Percentiles rank a stretch among this genome's conserved stretches.
Conservation (phyloP, 2,329 filamentous ascomycete species). For the Phialophora macrospora region DNA sequence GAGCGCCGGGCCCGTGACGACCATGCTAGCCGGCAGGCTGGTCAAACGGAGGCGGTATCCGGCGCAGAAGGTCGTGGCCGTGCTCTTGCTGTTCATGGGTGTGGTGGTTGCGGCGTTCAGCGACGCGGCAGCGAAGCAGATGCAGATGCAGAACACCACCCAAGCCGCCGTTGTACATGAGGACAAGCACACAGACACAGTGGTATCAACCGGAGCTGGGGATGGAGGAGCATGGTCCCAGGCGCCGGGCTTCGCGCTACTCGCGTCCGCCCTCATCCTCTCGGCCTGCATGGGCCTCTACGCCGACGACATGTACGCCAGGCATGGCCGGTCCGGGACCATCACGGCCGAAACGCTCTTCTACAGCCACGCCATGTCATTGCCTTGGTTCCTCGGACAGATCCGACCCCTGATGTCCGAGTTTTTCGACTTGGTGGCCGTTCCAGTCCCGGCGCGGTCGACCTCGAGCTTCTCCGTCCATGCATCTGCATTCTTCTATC, state of each 20-base stretch:
- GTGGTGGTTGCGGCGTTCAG: constrained; percentile 89
- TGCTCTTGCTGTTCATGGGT: constrained; percentile 80
- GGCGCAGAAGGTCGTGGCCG: constrained; percentile 76
- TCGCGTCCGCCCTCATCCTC: constrained; percentile 85
- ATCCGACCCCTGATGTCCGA: constrained; percentile 43
- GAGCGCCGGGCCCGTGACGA: constrained; percentile 93
- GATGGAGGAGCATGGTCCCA: constrained; percentile 26
- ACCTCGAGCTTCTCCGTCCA: constrained; percentile 29
- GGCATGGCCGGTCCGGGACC: constrained; percentile 72
- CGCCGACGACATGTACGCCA: constrained; percentile 85
- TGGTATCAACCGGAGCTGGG: constrained; percentile 28
- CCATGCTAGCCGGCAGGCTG: constrained; percentile 85
- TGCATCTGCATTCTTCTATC: constrained; percentile 32
- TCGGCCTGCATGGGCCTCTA: constrained; percentile 95
- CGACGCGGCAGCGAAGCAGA: constrained; percentile 74
- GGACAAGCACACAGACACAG: neutral
- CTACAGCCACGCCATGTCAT: constrained; percentile 70
- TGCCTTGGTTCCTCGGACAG: constrained; percentile 53
- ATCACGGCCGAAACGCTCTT: constrained; percentile 92
- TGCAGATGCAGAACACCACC: too few relatives aligned
- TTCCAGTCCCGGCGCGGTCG: constrained; percentile 45
- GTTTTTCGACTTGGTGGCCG: constrained; percentile 36
- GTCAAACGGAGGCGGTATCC: constrained; percentile 82
- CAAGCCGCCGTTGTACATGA: neutral
- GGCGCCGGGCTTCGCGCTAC: constrained; percentile 71